Evolutionary conservation across 768 basidiomycete species (phyloP).

Genomic region (Lactifluus piperatus): DNA sequence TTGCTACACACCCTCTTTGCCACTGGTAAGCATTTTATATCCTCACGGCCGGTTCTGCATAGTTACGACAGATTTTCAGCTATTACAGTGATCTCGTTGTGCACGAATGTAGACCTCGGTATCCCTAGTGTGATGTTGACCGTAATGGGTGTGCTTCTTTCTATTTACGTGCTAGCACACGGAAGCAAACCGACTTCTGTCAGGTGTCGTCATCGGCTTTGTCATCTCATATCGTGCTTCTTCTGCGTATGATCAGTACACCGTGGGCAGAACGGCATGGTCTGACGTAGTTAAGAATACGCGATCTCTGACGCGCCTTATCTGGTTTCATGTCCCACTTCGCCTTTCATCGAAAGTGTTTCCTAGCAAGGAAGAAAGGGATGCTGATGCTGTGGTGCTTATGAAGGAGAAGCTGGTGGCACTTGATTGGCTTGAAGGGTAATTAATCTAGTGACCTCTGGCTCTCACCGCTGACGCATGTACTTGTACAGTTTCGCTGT

Average conservation of each 20-base stretch:
- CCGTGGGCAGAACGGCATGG: conserved; percentile 47
- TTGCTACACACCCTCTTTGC: conserved; percentile 53
- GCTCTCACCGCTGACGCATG: neutral
- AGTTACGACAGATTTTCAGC: neutral
- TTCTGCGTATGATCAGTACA: conserved; percentile 53
- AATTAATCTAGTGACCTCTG: neutral
- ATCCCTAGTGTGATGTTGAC: conserved; percentile 1
- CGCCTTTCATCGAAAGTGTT: conserved; percentile 36
- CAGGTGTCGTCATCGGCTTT: conserved; percentile 50
- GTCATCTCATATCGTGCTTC: conserved; percentile 52
- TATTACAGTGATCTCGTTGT: neutral
- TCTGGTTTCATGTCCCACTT: conserved; percentile 57
- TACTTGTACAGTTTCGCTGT: conserved; percentile 42
- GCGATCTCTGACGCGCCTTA: conserved; percentile 41
- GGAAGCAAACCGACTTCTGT: neutral
- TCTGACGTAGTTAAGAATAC: conserved; percentile 46
- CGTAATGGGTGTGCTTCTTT: neutral
- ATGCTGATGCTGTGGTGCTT: too few relatives aligned
- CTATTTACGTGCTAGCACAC: too few relatives aligned
- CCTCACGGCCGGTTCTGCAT: neutral
- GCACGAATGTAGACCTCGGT: neutral
- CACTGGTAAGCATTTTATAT: conserved; percentile 30
- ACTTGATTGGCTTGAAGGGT: conserved; percentile 51
- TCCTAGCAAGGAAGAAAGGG: conserved; percentile 36
- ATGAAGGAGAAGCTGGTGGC: conserved; percentile 58